A percentile compares a stretch with the other conserved stretches of the same genome.
phyloP scores from a whole-genome alignment of 495 filamentous ascomycete genomes.

The Trichodelitschia bisporula region DNA sequence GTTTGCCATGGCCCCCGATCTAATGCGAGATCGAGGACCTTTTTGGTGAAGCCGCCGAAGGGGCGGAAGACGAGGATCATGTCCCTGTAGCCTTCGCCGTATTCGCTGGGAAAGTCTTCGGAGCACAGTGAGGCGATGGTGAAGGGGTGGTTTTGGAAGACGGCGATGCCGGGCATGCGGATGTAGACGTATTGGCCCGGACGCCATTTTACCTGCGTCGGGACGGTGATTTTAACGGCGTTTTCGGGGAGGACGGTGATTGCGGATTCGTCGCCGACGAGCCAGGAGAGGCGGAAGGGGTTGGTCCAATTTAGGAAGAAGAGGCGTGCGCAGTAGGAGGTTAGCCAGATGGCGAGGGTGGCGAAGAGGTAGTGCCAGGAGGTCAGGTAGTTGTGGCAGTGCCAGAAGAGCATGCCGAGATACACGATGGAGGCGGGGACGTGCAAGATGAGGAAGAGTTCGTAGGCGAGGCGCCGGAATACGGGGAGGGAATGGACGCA shows the following conservation, averaged over 20 bases:
- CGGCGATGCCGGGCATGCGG: conserved; percentile 69
- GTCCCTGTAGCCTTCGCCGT: conserved; percentile 67
- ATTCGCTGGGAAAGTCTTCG: conserved; percentile 68
- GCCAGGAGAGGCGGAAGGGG: conserved; percentile 44
- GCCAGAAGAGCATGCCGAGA: conserved; percentile 79
- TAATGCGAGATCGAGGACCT: conserved; percentile 51
- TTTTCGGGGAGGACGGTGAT: conserved; percentile 75
- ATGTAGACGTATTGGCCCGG: conserved; percentile 91
- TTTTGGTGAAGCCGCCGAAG: conserved; percentile 66
- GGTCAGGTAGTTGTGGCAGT: conserved; percentile 73
- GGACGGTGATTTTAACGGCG: conserved; percentile 78
- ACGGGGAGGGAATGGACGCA: conserved; percentile 63
- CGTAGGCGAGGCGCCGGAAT: conserved; percentile 39
- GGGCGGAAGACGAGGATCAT: conserved; percentile 78
- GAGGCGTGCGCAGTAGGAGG: conserved; percentile 18
- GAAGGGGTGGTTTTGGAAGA: conserved; percentile 87
- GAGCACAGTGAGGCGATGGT: conserved; percentile 80
- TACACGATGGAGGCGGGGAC: conserved; percentile 61
- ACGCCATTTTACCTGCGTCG: conserved; percentile 77
- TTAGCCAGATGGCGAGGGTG: conserved; percentile 59
- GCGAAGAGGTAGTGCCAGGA: conserved; percentile 82
- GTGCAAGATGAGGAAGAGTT: conserved; percentile 62
- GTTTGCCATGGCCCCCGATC: conserved; percentile 65
- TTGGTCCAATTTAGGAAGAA: conserved; percentile 57
- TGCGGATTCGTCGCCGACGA: conserved; percentile 71